Evolutionary conservation across 2,329 filamentous ascomycete species (phyloP).

Genomic region (Aspergillus caelatus): DNA sequence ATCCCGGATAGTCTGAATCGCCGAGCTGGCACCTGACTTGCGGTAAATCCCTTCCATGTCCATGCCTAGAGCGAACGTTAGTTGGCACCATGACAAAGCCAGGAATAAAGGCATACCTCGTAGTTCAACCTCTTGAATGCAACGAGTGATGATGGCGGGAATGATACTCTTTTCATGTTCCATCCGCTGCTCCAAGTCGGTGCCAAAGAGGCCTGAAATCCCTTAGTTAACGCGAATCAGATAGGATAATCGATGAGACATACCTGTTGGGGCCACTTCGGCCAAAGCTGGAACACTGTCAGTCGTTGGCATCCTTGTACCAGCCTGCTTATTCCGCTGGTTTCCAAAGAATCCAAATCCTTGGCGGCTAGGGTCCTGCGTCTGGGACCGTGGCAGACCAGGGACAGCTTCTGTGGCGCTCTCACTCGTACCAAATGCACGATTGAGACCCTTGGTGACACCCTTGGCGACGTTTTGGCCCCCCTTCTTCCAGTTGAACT

Average conservation of each 20-base stretch:
- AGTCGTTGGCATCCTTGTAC: slow-evolving; percentile 45
- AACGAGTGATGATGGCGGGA: slow-evolving; percentile 85
- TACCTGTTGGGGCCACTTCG: slow-evolving; percentile 43
- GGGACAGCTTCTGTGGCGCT: slow-evolving; percentile 43
- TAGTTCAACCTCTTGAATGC: slow-evolving; percentile 94
- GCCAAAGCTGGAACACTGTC: slow-evolving; percentile 47
- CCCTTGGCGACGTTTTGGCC: slow-evolving; percentile 92
- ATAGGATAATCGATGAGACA: slow-evolving; percentile 18
- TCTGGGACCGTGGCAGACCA: slow-evolving; percentile 41
- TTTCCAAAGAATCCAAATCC: slow-evolving; percentile 73
- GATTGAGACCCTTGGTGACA: slow-evolving; percentile 90
- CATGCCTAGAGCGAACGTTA: slow-evolving; percentile 60
- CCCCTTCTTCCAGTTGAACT: slow-evolving; percentile 99
- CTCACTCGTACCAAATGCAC: slow-evolving; percentile 77
- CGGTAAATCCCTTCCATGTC: slow-evolving; percentile 97
- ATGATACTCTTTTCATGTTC: slow-evolving; percentile 89
- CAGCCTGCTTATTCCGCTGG: slow-evolving; percentile 46
- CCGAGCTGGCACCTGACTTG: slow-evolving; percentile 91
- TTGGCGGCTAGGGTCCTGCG: slow-evolving; percentile 54
- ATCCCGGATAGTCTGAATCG: slow-evolving; percentile 86
- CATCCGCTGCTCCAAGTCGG: slow-evolving; percentile 81
- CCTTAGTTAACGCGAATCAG: not conserved
- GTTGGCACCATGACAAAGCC: not conserved
- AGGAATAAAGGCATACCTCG: slow-evolving; percentile 61
- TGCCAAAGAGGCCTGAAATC: slow-evolving; percentile 72